These are phyloP conservation scores for Pelargonium cotyledonis DNA, from an alignment of 441 rosid genomes.

Conservation along the genomic window DNA sequence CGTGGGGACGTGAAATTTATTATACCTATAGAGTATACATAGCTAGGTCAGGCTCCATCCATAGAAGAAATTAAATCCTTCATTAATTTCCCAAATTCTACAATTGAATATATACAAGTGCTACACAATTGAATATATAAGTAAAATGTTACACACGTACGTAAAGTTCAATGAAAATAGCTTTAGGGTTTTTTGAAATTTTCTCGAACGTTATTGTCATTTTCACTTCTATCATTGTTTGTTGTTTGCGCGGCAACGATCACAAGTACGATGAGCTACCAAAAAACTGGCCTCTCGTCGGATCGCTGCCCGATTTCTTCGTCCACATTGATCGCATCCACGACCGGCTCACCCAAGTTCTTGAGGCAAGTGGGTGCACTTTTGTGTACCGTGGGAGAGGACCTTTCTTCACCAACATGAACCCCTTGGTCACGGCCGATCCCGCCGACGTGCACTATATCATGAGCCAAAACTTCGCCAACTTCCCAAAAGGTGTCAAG, in stretches of 20 bases:
- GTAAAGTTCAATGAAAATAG: not conserved
- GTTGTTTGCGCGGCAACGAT: slow-evolving; percentile 13
- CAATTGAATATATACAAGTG: no score
- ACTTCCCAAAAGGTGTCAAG: not conserved
- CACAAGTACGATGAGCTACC: slow-evolving; percentile 23
- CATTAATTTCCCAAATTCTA: no score
- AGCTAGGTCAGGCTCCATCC: no score
- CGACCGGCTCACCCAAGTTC: slow-evolving; percentile 25
- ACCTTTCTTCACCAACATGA: not conserved
- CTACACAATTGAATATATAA: no score
- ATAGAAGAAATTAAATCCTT: no score
- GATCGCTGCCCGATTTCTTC: slow-evolving; percentile 36
- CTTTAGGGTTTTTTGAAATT: not conserved
- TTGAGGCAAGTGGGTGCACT: slow-evolving; percentile 21
- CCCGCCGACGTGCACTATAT: not conserved
- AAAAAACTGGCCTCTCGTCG: slow-evolving; percentile 37
- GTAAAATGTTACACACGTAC: no score
- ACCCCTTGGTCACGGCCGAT: not conserved
- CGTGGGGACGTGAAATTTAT: no score
- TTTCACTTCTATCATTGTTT: slow-evolving; percentile 20
- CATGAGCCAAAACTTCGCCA: not conserved
- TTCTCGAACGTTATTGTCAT: not conserved
- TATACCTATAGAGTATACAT: no score
- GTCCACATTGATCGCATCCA: slow-evolving; percentile 28
- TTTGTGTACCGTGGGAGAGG: slow-evolving; percentile 23